Evolutionary conservation across 2,329 filamentous ascomycete genomes (phyloP).

Genomic region (Fusarium guadeloupense): DNA sequence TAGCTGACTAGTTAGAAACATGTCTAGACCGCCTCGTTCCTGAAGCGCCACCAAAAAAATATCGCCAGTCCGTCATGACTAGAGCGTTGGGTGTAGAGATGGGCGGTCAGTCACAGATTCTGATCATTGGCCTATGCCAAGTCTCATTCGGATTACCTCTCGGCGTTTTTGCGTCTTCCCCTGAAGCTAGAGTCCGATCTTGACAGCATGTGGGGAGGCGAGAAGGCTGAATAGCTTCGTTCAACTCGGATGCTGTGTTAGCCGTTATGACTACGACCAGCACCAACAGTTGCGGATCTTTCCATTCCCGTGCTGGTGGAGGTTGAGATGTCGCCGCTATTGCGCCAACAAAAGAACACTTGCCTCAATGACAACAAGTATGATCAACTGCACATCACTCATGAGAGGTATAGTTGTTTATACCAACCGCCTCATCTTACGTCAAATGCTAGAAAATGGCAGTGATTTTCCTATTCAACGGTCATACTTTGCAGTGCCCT

Average conservation of each 20-base stretch:
- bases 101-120: background rate
- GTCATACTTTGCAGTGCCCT: background rate
- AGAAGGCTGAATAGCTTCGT: background rate
- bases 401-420: background rate
- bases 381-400: constrained; percentile 3
- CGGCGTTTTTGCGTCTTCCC: background rate
- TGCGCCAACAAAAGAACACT: background rate
- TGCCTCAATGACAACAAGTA: background rate
- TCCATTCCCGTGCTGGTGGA: background rate
- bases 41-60: constrained; percentile 3
- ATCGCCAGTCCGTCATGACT: background rate
- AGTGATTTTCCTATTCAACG: background rate
- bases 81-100: background rate
- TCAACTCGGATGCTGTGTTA: background rate
- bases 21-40: background rate
- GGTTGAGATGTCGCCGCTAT: background rate
- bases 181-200: background rate
- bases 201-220: background rate
- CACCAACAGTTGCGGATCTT: background rate
- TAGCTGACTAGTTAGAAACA: background rate
- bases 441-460: background rate
- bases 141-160: background rate
- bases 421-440: constrained; percentile 9
- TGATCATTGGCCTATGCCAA: background rate
- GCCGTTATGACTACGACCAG: background rate